Evolutionary conservation across 352 stramenopile species (phyloP).

Genomic region (Phytophthora sansomeana): DNA sequence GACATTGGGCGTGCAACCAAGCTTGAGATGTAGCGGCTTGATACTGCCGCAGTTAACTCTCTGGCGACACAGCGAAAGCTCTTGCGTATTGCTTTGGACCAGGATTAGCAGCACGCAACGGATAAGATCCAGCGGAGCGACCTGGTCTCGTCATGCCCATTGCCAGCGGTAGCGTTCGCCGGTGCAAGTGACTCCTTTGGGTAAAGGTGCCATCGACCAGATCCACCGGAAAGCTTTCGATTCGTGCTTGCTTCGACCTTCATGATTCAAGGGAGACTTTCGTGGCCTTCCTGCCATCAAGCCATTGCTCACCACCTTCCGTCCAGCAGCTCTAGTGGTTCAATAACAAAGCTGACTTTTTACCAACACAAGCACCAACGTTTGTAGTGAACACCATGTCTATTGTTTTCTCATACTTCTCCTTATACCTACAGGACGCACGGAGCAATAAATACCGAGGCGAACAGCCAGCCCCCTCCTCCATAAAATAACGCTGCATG

Average conservation of each 20-base stretch:
- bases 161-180: background rate
- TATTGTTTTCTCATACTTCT: conserved; percentile 20
- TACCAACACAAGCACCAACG: no score
- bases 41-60: no score
- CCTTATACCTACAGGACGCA: conserved; percentile 13
- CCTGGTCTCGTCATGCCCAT: background rate
- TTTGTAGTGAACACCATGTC: conserved; percentile 10
- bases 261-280: background rate
- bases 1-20: no score
- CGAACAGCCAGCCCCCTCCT: no score
- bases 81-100: no score
- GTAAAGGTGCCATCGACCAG: background rate
- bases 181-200: background rate
- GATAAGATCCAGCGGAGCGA: background rate
- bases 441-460: conserved; percentile 36
- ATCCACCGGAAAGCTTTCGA: background rate
- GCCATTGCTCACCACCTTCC: no score
- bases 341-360: no score
- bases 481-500: conserved; percentile 14
- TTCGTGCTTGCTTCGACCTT: background rate
- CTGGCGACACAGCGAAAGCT: no score
- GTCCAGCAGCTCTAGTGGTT: background rate
- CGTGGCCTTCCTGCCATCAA: background rate
- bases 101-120: background rate
- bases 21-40: no score